Conservation (phyloP, 257 asterid genomes). For the Solanum lignicaule region DNA sequence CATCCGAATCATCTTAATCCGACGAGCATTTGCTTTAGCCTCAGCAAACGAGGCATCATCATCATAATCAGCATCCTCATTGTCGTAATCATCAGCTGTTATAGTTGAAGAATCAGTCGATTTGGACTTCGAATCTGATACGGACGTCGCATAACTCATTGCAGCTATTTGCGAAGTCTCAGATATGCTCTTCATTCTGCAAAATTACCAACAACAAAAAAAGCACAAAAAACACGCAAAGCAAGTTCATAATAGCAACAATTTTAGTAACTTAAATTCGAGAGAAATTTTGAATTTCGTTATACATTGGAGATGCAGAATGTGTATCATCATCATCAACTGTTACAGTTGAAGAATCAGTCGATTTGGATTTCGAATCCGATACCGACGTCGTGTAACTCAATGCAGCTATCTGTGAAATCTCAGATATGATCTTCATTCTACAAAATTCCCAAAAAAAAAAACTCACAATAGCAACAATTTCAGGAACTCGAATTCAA, state of each 20-base stretch:
- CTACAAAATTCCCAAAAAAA: background rate
- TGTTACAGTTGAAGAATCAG: background rate
- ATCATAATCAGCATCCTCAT: background rate
- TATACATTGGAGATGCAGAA: conserved; percentile 12
- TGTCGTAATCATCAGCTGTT: background rate
- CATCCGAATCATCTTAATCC: background rate
- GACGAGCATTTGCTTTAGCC: background rate
- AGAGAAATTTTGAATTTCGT: background rate
- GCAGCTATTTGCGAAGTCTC: background rate
- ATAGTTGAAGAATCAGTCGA: background rate
- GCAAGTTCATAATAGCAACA: background rate
- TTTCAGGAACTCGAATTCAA: background rate
- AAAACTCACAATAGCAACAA: background rate
- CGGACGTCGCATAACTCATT: background rate
- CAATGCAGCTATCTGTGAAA: background rate
- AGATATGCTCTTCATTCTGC: conserved; percentile 12
- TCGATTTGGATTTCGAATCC: background rate
- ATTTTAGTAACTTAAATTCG: background rate
- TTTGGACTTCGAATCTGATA: background rate
- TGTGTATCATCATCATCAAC: background rate
- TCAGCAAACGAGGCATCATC: background rate
- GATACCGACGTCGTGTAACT: background rate
- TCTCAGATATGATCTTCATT: conserved; percentile 3
- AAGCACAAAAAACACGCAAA: background rate
- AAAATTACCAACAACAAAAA: background rate